phyloP scores from a whole-genome alignment of 2,329 filamentous ascomycete genomes.

The Botrytis cinerea region DNA sequence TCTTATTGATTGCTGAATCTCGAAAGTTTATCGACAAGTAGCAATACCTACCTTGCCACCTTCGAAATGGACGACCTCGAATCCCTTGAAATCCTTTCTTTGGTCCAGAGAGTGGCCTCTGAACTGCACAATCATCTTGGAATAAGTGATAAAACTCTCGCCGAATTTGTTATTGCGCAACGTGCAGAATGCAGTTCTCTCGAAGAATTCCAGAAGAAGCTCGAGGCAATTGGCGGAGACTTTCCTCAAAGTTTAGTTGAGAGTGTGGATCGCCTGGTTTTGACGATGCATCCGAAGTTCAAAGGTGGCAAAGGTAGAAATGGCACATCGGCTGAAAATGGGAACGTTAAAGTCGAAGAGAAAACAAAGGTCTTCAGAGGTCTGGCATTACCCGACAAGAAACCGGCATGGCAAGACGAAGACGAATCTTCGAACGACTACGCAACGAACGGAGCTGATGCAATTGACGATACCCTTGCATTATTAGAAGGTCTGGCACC shows the following conservation, averaged over 20 bases:
- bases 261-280: constrained; percentile 84
- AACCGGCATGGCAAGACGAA: constrained; percentile 55
- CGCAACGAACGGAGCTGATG: constrained; percentile 55
- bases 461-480: constrained; percentile 90
- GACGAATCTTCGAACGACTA: constrained; percentile 43
- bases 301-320: constrained; percentile 69
- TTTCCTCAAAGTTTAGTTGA: constrained; percentile 82
- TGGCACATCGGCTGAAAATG: constrained; percentile 45
- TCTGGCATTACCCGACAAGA: constrained; percentile 80
- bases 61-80: constrained; percentile 63
- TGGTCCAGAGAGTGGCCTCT: constrained; percentile 91
- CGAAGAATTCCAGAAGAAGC: constrained; percentile 71
- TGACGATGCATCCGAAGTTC: constrained; percentile 88
- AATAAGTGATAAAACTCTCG: constrained; percentile 89
- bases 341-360: constrained; percentile 56
- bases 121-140: constrained; percentile 94
- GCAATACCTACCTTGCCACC: constrained; percentile 8
- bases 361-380: constrained; percentile 91
- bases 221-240: constrained; percentile 75
- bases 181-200: constrained; percentile 73
- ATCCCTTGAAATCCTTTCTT: constrained; percentile 87
- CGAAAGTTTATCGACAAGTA: constrained; percentile 12
- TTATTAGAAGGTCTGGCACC: constrained; percentile 83
- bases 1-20: constrained; percentile 7
- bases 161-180: constrained; percentile 93